These are phyloP conservation scores for Eucalyptus urophylla DNA, from an alignment of 345 rosid genomes.

Conservation along the genomic window DNA sequence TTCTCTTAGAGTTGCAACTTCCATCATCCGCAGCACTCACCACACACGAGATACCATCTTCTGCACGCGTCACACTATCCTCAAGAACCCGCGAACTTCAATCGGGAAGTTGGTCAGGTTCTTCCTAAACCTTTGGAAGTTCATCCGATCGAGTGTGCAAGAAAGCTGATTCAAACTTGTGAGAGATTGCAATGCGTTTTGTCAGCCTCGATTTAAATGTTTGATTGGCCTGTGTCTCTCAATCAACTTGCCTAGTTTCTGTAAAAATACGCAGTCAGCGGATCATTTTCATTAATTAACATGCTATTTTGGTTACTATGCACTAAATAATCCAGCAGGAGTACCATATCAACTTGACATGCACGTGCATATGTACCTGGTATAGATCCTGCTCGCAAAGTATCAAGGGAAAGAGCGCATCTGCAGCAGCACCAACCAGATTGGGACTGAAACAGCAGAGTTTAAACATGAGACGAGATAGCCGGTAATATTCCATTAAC, in stretches of 20 bases:
- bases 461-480: no score
- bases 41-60: not conserved
- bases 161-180: slow-evolving; percentile 84
- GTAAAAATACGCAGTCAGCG: not conserved
- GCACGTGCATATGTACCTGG: no score
- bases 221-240: slow-evolving; percentile 66
- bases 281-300: no score
- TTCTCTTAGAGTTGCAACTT: not conserved
- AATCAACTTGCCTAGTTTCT: slow-evolving; percentile 77
- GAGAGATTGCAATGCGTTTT: slow-evolving; percentile 54
- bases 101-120: slow-evolving; percentile 66
- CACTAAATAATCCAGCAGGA: no score
- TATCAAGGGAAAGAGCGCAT: no score
- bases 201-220: slow-evolving; percentile 51
- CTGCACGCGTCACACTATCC: slow-evolving; percentile 25
- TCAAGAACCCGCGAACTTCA: slow-evolving; percentile 89
- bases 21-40: not conserved
- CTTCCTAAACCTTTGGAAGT: slow-evolving; percentile 90
- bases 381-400: no score
- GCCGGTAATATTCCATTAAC: no score
- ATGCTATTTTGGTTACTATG: no score
- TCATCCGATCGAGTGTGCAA: slow-evolving; percentile 65
- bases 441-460: no score
- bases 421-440: no score
- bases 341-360: no score